phyloP scores from a whole-genome alignment of 2,329 filamentous ascomycete genomes.

The Arthroderma sp. region DNA sequence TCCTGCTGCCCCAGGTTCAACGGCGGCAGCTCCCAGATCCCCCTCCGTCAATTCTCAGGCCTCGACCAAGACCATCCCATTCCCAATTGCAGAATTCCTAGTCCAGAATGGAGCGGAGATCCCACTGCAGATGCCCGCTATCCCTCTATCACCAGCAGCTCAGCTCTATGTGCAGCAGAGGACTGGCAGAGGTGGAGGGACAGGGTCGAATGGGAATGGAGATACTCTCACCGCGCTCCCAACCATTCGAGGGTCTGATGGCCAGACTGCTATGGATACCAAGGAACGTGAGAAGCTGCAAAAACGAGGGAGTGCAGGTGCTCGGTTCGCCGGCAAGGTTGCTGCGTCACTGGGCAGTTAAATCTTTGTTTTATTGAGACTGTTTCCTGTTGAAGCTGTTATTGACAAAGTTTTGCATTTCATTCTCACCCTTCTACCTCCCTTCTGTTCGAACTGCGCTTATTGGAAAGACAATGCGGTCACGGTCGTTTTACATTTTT shows the following conservation, averaged over 20 bases:
- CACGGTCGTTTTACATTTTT: no score
- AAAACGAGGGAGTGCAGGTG: conserved; percentile 67
- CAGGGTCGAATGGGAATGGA: conserved; percentile 9
- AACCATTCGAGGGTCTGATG: conserved; percentile 29
- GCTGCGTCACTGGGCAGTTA: conserved; percentile 19
- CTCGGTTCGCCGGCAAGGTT: conserved; percentile 45
- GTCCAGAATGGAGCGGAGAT: conserved; percentile 90
- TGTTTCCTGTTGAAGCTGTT: no score
- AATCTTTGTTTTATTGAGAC: no score
- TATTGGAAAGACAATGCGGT: no score
- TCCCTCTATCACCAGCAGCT: conserved; percentile 69
- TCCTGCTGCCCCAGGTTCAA: conserved; percentile 54
- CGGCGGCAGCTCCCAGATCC: conserved; percentile 15
- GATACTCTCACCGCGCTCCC: conserved; percentile 54
- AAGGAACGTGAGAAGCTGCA: conserved; percentile 58
- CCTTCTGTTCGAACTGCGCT: no score
- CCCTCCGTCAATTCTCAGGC: conserved; percentile 26
- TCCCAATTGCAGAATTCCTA: conserved; percentile 80
- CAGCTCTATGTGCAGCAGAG: conserved; percentile 77
- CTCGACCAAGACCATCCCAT: conserved; percentile 45
- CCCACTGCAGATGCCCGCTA: conserved; percentile 59
- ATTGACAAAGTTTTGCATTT: no score
- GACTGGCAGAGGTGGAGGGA: conserved; percentile 30
- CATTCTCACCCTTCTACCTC: no score
- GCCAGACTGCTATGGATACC: conserved; percentile 15